Base-by-base conservation (phyloP, 176 grass and related monocot species). In the Oryza glaberrima region DNA sequence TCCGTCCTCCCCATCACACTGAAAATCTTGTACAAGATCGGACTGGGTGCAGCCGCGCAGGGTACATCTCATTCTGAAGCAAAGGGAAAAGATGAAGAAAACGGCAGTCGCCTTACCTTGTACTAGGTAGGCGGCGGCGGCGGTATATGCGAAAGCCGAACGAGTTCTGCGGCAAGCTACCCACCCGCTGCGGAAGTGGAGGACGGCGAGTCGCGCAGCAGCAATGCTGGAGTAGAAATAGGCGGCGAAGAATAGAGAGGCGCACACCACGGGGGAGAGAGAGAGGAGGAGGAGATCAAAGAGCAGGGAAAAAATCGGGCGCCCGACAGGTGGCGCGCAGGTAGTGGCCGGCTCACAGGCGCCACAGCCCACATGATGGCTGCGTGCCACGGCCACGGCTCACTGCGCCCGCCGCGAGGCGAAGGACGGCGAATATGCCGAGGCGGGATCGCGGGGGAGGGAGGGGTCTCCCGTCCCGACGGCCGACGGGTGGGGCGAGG, bases 241-340 rank as follows among this genome's bases (percentile, higher is more conserved):
- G 23, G 69, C 77, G 25, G 77, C 41, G 1, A 46, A 5, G 11
- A n/a, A 2, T n/a, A 17, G 0, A 66, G 30, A 32, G 30, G 30
- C 5, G 11, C 10, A 70, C 35, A 70, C 35, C 79, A 68, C 45
- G 36, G 58, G 49, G 36, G 70, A 82, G 67, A 68, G 49, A 36
- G 36, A 38, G 28, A 28, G 28, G 28, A 28, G 28, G 28, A 28
- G 36, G 36, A 38, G 36, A 54, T 54, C 15, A 19, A 54, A 54
- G 51, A 14, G 46, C 11, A 14, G 2, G 13, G 3, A 48, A 11
- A 48, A 48, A 48, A 43, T 43, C 1, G 10, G 46, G 46, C 12
- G 11, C 7, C 30, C 19, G 32, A 40, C 68, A 72, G 40, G 80
- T 63, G 80, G 69, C 67, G 65, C 41, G 65, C 44, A 17, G 65